Base-by-base conservation (phyloP, 1,284 basidiomycete species). In the Singerocomus inundabilis region DNA sequence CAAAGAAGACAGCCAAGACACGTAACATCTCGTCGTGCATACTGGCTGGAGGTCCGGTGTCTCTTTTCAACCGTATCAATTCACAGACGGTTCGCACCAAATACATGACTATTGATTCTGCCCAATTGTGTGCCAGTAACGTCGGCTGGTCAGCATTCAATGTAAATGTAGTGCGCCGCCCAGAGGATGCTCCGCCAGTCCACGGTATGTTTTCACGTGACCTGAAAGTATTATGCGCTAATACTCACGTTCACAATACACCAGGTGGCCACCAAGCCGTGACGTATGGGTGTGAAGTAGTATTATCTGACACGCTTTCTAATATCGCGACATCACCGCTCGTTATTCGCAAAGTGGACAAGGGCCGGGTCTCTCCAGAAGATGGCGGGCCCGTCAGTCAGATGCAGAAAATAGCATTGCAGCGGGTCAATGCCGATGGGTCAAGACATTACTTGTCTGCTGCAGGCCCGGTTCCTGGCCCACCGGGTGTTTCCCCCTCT, bases 51-150 rank as follows among this genome's bases (percentile, higher is more conserved):
- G 91, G 92, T 18, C 86, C 92, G n/a, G 91, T 98, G 44, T 93
- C 92, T 49, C 79, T 98, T 44, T 96, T 94, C 80, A 95, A 95
- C 68, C 89, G 94, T 62, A 93, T 98, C 77, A 95, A 98, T 71
- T 92, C 91, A 12, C 94, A 98, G 73, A 96, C 93, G 24, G 93
- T 96, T 53, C 86, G 94, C 58, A 98, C 94, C 46, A 97, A 97
- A 74, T 98, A 95, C 69, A 92, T 97, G 87, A 90, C 88, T 49
- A 88, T 93, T 65, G 90, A 94, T 61, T 82, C 88, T 66, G 83
- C 81, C 57, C 82, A 89, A 68, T 76, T 94, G 45, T 90, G 85
- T 67, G 92, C 91, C 21, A 92, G 90, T 69, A 91, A 91, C 67
- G 76, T 87, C 51, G 81, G 87, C 34, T 95, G 92, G 92, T 92